Percentiles rank a stretch among this genome's conserved stretches.
phyloP scores from a whole-genome alignment of 2,329 filamentous ascomycete species.

The Ceratocystis lukuohia region DNA sequence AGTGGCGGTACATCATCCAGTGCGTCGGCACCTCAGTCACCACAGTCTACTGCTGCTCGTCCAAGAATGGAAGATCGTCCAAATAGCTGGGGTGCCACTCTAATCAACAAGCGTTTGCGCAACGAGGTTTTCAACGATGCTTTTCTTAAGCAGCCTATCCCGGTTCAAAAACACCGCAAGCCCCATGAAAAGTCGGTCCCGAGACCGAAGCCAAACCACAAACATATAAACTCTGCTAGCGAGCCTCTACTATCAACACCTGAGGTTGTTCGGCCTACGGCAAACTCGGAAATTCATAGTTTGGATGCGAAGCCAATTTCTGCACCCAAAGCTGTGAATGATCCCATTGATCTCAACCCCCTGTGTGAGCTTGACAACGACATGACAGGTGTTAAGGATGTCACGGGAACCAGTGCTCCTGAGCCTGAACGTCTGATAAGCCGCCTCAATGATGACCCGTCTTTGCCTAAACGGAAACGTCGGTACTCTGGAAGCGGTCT shows the following conservation, averaged over 20 bases:
- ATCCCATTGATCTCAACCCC: not conserved
- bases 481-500: slow-evolving; percentile 82
- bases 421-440: slow-evolving; percentile 39
- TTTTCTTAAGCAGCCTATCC: slow-evolving; percentile 71
- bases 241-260: slow-evolving; percentile 12
- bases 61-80: slow-evolving; percentile 42
- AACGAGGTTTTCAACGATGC: slow-evolving; percentile 90
- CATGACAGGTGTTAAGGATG: slow-evolving; percentile 34
- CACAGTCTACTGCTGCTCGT: slow-evolving; percentile 27
- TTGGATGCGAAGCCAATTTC: not conserved
- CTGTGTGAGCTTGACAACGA: slow-evolving; percentile 10
- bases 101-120: slow-evolving; percentile 73
- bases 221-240: slow-evolving; percentile 12
- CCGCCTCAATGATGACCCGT: slow-evolving; percentile 15
- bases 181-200: slow-evolving; percentile 56
- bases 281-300: not conserved
- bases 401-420: slow-evolving; percentile 51
- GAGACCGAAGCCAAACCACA: slow-evolving; percentile 28
- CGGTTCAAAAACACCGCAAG: slow-evolving; percentile 61
- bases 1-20: slow-evolving; percentile 5
- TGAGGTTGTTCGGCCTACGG: not conserved
- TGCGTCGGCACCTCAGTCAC: slow-evolving; percentile 17
- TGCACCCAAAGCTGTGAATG: not conserved
- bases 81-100: slow-evolving; percentile 78
- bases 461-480: slow-evolving; percentile 39